Evolutionary conservation across 306 rosid genomes (phyloP).

Genomic region (Medicago truncatula): MtrunA17r5.0-ANR NC_053045.1:34481001-34481500

Average conservation of each 20-base stretch:
- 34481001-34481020: not conserved
- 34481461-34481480: slow-evolving; percentile 40
- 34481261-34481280: slow-evolving; percentile 33
- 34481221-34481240: slow-evolving; percentile 17
- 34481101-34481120: not conserved
- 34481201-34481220: slow-evolving; percentile 17
- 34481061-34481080: not conserved
- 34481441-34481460: slow-evolving; percentile 1
- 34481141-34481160: not conserved
- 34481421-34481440: slow-evolving; percentile 37
- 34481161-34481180: slow-evolving; percentile 20
- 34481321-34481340: slow-evolving; percentile 6
- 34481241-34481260: slow-evolving; percentile 42
- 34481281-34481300: slow-evolving; percentile 32
- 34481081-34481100: not conserved
- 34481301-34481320: slow-evolving; percentile 45
- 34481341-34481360: slow-evolving; percentile 36
- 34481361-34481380: slow-evolving; percentile 32
- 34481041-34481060: no score
- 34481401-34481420: slow-evolving; percentile 33
- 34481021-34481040: not conserved
- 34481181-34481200: slow-evolving; percentile 23
- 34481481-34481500: slow-evolving; percentile 64
- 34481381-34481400: slow-evolving; percentile 27
- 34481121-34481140: not conserved